Conservation (phyloP, 2,329 filamentous ascomycete species). For the Bipolaris cookei region DNA sequence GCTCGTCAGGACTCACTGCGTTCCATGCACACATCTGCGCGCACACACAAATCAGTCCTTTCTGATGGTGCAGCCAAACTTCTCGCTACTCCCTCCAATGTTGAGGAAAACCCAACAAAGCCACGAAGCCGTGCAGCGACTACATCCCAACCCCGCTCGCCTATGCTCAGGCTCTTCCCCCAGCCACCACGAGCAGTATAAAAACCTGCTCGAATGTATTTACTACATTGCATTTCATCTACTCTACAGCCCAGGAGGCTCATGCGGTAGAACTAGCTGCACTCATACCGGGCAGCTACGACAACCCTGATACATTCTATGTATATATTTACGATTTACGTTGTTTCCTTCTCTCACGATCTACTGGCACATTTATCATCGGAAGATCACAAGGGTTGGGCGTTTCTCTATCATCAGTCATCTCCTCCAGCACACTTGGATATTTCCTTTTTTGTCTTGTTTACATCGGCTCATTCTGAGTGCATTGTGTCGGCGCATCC, state of each 20-base stretch:
- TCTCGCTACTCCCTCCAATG: slow-evolving; percentile 17
- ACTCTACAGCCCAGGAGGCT: slow-evolving; percentile 12
- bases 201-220: slow-evolving; percentile 12
- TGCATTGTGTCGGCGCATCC: slow-evolving; percentile 10
- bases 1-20: slow-evolving; percentile 32
- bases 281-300: slow-evolving; percentile 16
- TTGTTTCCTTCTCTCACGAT: slow-evolving; percentile 11
- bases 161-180: slow-evolving; percentile 46
- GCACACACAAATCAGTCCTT: slow-evolving; percentile 41
- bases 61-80: slow-evolving; percentile 46
- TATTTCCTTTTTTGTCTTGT: slow-evolving; percentile 4
- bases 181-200: slow-evolving; percentile 32
- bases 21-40: slow-evolving; percentile 17
- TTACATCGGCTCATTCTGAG: neutral
- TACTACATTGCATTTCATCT: slow-evolving; percentile 1
- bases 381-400: slow-evolving; percentile 13
- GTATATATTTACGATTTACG: slow-evolving; percentile 29
- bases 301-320: slow-evolving; percentile 16
- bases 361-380: neutral
- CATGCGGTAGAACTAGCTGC: slow-evolving; percentile 18
- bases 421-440: slow-evolving; percentile 1
- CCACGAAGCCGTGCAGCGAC: slow-evolving; percentile 39
- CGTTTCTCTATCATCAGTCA: slow-evolving; percentile 1
- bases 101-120: slow-evolving; percentile 16
- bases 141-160: slow-evolving; percentile 30